These are phyloP conservation scores for Coemansia sp. DNA, from an alignment of 192 early-diverging fungal genomes.

Conservation along the genomic window DNA sequence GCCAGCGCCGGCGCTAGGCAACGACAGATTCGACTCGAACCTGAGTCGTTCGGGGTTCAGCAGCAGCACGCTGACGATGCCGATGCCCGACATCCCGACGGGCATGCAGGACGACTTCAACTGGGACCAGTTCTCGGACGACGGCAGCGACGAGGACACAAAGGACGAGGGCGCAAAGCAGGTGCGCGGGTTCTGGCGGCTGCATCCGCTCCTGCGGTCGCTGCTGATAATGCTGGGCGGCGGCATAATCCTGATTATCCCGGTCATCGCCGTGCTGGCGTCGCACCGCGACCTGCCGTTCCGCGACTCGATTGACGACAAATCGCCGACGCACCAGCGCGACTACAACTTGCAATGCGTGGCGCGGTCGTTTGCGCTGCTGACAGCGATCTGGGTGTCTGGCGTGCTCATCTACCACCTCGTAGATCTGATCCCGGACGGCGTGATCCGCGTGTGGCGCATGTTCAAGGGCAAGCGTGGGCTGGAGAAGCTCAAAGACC, in stretches of 20 bases:
- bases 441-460: constrained; percentile 53
- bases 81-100: constrained; percentile 33
- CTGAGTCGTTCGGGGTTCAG: constrained; percentile 12
- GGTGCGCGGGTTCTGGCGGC: constrained; percentile 50
- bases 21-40: constrained; percentile 1
- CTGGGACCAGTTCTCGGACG: constrained; percentile 38
- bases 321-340: constrained; percentile 13
- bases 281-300: constrained; percentile 42
- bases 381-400: constrained; percentile 53
- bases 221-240: constrained; percentile 55
- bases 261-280: constrained; percentile 52
- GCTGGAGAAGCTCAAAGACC: constrained; percentile 54
- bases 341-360: constrained; percentile 37
- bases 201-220: constrained; percentile 58
- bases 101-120: constrained; percentile 50
- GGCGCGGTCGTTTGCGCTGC: constrained; percentile 49
- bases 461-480: constrained; percentile 39
- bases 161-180: constrained; percentile 31
- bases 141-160: constrained; percentile 18
- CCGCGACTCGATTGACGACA: constrained; percentile 10
- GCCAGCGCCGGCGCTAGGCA: constrained; percentile 8
- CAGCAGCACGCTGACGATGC: constrained; percentile 35
- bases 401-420: constrained; percentile 56
- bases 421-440: constrained; percentile 57
- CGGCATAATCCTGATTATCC: constrained; percentile 54